phyloP scores from a whole-genome alignment of 495 filamentous ascomycete species.

The Trichoderma gamsii region DNA sequence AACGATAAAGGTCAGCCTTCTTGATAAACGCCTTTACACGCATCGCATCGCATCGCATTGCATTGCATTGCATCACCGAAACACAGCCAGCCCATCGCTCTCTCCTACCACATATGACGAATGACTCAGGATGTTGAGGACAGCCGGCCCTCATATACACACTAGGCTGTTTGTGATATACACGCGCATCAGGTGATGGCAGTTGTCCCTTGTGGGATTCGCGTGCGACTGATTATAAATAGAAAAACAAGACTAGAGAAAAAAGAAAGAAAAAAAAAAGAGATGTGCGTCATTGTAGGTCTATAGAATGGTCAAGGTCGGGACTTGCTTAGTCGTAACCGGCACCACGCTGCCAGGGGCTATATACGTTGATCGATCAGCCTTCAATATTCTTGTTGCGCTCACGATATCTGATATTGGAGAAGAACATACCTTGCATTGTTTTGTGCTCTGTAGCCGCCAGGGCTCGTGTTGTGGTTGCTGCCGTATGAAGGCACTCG shows the following conservation, averaged over 20 bases:
- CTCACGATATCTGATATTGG: neutral
- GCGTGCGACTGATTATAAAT: neutral
- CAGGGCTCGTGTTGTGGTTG: conserved; percentile 34
- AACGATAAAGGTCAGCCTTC: conserved; percentile 11
- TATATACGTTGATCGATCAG: conserved; percentile 24
- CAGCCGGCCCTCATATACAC: neutral
- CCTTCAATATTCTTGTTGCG: neutral
- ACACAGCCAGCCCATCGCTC: conserved; percentile 4
- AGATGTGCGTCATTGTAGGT: neutral
- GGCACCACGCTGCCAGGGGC: conserved; percentile 51
- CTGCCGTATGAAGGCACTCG: conserved; percentile 18
- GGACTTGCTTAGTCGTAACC: conserved; percentile 39
- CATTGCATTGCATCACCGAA: conserved; percentile 9
- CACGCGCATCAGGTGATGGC: neutral
- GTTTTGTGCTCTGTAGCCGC: conserved; percentile 31
- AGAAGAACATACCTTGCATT: conserved; percentile 38
- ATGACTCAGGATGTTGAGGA: neutral
- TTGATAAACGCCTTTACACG: conserved; percentile 9
- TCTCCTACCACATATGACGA: neutral
- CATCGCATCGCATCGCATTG: conserved; percentile 10
- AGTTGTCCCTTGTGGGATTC: neutral
- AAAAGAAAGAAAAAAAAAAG: neutral
- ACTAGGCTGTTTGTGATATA: neutral
- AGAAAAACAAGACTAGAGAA: neutral
- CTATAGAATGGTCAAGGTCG: neutral